phyloP scores from a whole-genome alignment of 164 flowering plant species.

The Vitis riparia region DNA sequence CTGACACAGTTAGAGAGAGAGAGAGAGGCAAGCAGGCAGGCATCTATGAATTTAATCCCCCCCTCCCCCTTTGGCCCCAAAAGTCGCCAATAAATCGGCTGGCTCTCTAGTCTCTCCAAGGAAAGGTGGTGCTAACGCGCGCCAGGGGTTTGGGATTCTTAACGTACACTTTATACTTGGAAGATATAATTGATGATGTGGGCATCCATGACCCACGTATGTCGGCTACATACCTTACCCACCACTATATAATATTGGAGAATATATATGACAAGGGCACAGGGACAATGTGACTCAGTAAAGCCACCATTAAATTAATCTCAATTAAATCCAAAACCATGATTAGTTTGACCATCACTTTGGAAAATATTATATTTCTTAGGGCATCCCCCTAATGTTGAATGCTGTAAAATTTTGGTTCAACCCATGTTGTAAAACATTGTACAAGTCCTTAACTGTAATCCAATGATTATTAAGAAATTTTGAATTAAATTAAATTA shows the following conservation, averaged over 20 bases:
- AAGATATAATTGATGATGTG: slow-evolving; percentile 6
- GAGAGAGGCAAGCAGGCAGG: neutral
- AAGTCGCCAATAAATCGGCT: slow-evolving; percentile 7
- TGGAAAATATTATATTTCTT: neutral
- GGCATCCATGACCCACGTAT: slow-evolving; percentile 13
- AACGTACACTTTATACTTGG: neutral
- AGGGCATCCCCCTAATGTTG: too few relatives aligned
- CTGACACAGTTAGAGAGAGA: neutral
- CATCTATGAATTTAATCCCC: neutral
- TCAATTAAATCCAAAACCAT: slow-evolving; percentile 2
- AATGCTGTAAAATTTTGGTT: too few relatives aligned
- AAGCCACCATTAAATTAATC: slow-evolving; percentile 1
- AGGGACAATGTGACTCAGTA: slow-evolving; percentile 1
- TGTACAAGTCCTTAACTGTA: too few relatives aligned
- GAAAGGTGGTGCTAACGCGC: neutral
- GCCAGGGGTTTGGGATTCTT: slow-evolving; percentile 5
- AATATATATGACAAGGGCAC: neutral
- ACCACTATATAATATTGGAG: slow-evolving; percentile 12
- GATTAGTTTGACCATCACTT: slow-evolving; percentile 23
- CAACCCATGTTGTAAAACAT: too few relatives aligned
- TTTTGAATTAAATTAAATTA: too few relatives aligned
- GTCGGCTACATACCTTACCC: slow-evolving; percentile 27
- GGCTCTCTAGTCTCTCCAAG: neutral
- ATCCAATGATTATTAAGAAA: too few relatives aligned
- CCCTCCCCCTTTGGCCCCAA: neutral